Percentiles rank a stretch among this genome's conserved stretches.
These are phyloP conservation scores for Chlorella sp. DNA, from an alignment of 139 green algal genomes.

Conservation along the genomic window DNA sequence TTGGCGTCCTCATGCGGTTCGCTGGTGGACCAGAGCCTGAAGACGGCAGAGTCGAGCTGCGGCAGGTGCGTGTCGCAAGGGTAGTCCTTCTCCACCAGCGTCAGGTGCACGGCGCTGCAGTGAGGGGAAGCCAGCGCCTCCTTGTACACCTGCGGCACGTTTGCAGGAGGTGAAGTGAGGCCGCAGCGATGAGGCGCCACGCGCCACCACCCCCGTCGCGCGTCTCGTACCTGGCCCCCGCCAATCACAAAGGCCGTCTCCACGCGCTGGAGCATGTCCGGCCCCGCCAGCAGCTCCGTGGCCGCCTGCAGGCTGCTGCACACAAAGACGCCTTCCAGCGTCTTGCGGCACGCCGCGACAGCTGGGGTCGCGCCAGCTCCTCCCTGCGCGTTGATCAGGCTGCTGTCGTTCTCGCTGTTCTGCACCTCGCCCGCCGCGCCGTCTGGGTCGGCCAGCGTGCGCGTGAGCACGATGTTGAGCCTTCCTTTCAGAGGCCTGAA, in stretches of 20 bases:
- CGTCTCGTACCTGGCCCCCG: conserved; percentile 87
- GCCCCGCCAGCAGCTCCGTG: conserved; percentile 51
- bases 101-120: conserved; percentile 79
- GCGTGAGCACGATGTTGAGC: conserved; percentile 92
- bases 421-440: conserved; percentile 16
- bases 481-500: conserved; percentile 85
- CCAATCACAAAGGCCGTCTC: conserved; percentile 96
- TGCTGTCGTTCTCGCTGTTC: conserved; percentile 14
- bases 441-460: conserved; percentile 9
- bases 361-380: too few relatives aligned
- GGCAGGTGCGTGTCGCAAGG: conserved; percentile 93
- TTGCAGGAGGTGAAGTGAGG: too few relatives aligned
- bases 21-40: conserved; percentile 65
- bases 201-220: too few relatives aligned
- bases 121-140: conserved; percentile 62
- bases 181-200: too few relatives aligned
- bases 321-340: conserved; percentile 43
- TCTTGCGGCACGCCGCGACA: conserved; percentile 8
- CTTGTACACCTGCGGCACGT: conserved; percentile 32
- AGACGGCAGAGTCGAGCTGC: conserved; percentile 47
- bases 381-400: conserved; percentile 1
- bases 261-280: conserved; percentile 33
- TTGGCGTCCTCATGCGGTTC: conserved; percentile 19
- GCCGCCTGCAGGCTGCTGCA: conserved; percentile 65
- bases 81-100: conserved; percentile 54